Evolutionary conservation across 495 filamentous ascomycete genomes (phyloP).

Genomic region (Xylaria nigripes): DNA sequence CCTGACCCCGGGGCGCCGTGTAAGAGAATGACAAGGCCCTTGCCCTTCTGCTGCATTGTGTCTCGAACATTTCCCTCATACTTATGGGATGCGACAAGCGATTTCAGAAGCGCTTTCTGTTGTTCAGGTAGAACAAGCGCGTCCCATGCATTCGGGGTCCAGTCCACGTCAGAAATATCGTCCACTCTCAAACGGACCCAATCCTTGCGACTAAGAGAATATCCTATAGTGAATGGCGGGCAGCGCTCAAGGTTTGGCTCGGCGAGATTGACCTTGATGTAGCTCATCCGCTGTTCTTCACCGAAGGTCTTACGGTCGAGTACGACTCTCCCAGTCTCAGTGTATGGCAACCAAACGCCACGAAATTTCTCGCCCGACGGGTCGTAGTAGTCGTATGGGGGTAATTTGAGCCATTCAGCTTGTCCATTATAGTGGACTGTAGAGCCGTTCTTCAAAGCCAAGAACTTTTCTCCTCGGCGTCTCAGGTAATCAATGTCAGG

Average conservation of each 20-base stretch:
- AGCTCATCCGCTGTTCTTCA: slow-evolving; percentile 26
- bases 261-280: slow-evolving; percentile 32
- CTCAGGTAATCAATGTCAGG: slow-evolving; percentile 15
- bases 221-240: slow-evolving; percentile 61
- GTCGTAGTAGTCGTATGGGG: slow-evolving; percentile 20
- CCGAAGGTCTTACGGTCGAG: slow-evolving; percentile 26
- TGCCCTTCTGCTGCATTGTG: slow-evolving; percentile 61
- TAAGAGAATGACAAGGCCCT: slow-evolving; percentile 43
- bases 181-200: slow-evolving; percentile 79
- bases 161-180: slow-evolving; percentile 52
- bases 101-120: slow-evolving; percentile 74
- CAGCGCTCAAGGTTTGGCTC: slow-evolving; percentile 36
- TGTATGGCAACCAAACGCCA: slow-evolving; percentile 23
- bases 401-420: slow-evolving; percentile 22
- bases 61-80: slow-evolving; percentile 47
- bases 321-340: slow-evolving; percentile 19
- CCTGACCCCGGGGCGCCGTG: slow-evolving; percentile 47
- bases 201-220: slow-evolving; percentile 70
- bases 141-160: slow-evolving; percentile 70
- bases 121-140: slow-evolving; percentile 66
- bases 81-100: slow-evolving; percentile 65
- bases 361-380: slow-evolving; percentile 13
- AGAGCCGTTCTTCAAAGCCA: slow-evolving; percentile 14
- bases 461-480: slow-evolving; percentile 16
- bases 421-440: slow-evolving; percentile 19